Percentiles rank a stretch among this genome's conserved stretches.
Conservation (phyloP, 768 basidiomycete genomes). For the Coprinopsis cinerea region DNA sequence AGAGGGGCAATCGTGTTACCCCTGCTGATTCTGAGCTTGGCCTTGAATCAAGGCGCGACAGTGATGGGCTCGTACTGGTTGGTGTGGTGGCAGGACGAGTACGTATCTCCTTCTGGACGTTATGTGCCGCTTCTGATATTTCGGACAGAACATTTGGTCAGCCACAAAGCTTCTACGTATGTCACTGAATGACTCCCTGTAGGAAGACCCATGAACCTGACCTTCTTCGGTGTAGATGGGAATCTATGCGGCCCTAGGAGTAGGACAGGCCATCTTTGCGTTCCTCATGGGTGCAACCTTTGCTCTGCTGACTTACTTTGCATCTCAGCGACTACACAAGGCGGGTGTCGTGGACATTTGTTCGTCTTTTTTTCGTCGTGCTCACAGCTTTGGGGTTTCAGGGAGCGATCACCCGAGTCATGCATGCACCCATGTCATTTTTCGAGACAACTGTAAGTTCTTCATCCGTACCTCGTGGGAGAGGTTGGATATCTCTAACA, state of each 20-base stretch:
- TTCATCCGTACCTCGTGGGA: neutral
- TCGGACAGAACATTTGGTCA: slow-evolving; percentile 44
- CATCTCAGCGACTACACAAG: slow-evolving; percentile 63
- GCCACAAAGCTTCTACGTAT: slow-evolving; percentile 65
- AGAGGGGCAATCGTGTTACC: slow-evolving; percentile 63
- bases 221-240: slow-evolving; percentile 51
- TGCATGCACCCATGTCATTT: slow-evolving; percentile 86
- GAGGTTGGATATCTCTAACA: no score
- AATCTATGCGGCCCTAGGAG: slow-evolving; percentile 69
- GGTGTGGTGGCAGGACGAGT: slow-evolving; percentile 79
- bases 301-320: slow-evolving; percentile 69
- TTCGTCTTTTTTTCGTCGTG: neutral
- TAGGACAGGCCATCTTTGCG: slow-evolving; percentile 59
- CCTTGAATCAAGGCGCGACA: slow-evolving; percentile 61
- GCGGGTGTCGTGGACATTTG: slow-evolving; percentile 24
- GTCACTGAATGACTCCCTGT: slow-evolving; percentile 18
- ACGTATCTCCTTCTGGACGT: slow-evolving; percentile 16
- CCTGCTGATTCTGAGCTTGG: slow-evolving; percentile 51
- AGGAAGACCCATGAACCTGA: no score
- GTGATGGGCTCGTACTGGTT: slow-evolving; percentile 79
- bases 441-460: slow-evolving; percentile 73
- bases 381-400: slow-evolving; percentile 19
- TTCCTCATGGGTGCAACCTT: slow-evolving; percentile 65
- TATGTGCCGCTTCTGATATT: slow-evolving; percentile 11
- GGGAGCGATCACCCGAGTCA: slow-evolving; percentile 60